Conservation (phyloP, 768 basidiomycete genomes). For the Amanita thiersii region DNA sequence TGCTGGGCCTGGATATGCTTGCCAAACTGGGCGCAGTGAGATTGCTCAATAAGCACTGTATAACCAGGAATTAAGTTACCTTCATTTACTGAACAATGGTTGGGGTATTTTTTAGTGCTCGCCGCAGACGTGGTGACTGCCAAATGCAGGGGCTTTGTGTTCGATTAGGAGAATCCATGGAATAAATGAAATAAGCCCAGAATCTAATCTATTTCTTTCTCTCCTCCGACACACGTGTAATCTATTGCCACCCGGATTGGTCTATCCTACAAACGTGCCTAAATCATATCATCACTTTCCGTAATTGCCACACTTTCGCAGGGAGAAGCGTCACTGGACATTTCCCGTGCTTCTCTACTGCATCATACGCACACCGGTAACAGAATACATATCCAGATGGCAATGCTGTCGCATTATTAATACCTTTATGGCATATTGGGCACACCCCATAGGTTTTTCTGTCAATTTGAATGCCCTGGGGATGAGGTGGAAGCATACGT, state of each 20-base stretch:
- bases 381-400: conserved; percentile 95
- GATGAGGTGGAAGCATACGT: conserved; percentile 65
- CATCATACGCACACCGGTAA: conserved; percentile 83
- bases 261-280: conserved; percentile 51
- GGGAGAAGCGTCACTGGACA: conserved; percentile 87
- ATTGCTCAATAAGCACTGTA: neutral
- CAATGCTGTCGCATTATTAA: conserved; percentile 83
- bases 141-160: too few relatives aligned
- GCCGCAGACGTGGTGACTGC: too few relatives aligned
- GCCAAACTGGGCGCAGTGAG: conserved; percentile 68
- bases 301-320: conserved; percentile 69
- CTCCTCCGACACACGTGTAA: conserved; percentile 1
- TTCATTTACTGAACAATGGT: too few relatives aligned
- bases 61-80: neutral
- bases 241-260: conserved; percentile 11
- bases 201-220: neutral
- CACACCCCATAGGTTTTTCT: conserved; percentile 69
- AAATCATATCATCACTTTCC: conserved; percentile 75
- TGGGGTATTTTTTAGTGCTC: too few relatives aligned
- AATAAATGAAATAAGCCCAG: neutral
- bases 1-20: conserved; percentile 96
- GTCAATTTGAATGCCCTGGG: conserved; percentile 60
- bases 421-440: conserved; percentile 63
- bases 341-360: conserved; percentile 66
- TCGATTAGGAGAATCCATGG: neutral